Evolutionary conservation across 2,329 filamentous ascomycete genomes (phyloP), one percentile per base, ranked within the genome.

Genomic region (Seiridium cupressi): DNA sequence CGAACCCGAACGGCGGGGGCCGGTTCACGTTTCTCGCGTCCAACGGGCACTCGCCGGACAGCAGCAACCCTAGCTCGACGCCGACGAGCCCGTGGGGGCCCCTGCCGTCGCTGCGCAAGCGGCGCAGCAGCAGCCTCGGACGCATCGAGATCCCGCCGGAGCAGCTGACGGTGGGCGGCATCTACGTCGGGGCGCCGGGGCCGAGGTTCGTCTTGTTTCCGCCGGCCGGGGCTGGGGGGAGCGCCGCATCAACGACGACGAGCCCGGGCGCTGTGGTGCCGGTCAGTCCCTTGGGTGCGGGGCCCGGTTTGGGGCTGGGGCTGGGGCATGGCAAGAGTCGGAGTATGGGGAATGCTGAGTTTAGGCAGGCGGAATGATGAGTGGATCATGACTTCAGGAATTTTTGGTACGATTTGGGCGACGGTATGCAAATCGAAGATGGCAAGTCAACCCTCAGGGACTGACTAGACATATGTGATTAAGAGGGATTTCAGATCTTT

Each of bases 131-230:
- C 51, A 55, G 36, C 36, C 51, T 44, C 7, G 51, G 38, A n/a
- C 51, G 18, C n/a, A 44, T 44, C 35, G 51, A 55, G 36, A 32
- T 44, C n/a, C n/a, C 18, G 36, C 35, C 38, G 35, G 51, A 55
- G 36, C 35, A 42, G 36, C 51, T 32, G 36, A 55, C 18, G 38
- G 35, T n/a, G 9, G 34, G 34, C 34, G 49, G 49, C 7, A 49
- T 49, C 47, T 49, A 49, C 47, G 47, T 49, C 47, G 47, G 47
- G 26, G 32, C 49, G 32, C 31, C 42, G 11, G 44, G 18, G 11
- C 54, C 54, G 40, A 44, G 44, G 26, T 57, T 57, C 9, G 47
- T n/a, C 6, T 38, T 57, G 54, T 57, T 57, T 10, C 54, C 54
- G n/a, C 18, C 40, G 31, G 47, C 44, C 5, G 54, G 35, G 7